A percentile compares a stretch with the other conserved stretches of the same genome.
phyloP scores from a whole-genome alignment of 352 stramenopile genomes.

The Globisporangium takayamanum region DNA sequence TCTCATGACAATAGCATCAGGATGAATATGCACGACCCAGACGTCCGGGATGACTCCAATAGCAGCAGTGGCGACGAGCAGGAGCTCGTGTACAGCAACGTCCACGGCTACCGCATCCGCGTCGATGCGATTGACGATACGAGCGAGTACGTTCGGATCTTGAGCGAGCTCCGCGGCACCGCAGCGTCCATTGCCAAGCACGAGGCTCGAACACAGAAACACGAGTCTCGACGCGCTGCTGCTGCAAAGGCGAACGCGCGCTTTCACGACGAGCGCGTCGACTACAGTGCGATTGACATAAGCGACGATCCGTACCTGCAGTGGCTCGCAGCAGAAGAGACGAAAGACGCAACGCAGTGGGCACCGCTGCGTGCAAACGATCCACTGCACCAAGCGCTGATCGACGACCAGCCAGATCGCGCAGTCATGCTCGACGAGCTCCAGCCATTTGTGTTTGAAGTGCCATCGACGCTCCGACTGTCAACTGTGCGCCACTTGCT shows the following conservation, averaged over 20 bases:
- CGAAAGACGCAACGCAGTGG: conserved; percentile 42
- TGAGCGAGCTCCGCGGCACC: conserved; percentile 53
- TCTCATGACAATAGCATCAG: too few relatives aligned
- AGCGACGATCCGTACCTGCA: conserved; percentile 31
- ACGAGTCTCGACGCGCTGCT: conserved; percentile 21
- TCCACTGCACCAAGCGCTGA: conserved; percentile 35
- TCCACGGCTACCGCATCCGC: conserved; percentile 72
- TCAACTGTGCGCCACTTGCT: conserved; percentile 35
- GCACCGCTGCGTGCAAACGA: conserved; percentile 37
- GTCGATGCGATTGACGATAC: conserved; percentile 56
- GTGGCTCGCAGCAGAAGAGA: conserved; percentile 44
- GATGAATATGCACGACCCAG: too few relatives aligned
- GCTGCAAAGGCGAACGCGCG: conserved; percentile 18
- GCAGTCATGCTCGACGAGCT: conserved; percentile 68
- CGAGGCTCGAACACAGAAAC: conserved; percentile 20
- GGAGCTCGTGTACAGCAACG: conserved; percentile 52
- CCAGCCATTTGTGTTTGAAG: conserved; percentile 65
- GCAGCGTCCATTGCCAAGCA: conserved; percentile 29
- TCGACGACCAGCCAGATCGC: conserved; percentile 58
- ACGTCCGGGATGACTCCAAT: too few relatives aligned
- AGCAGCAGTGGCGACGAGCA: not conserved
- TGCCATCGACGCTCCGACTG: conserved; percentile 28
- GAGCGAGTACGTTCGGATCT: conserved; percentile 67
- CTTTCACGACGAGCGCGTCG: conserved; percentile 52
- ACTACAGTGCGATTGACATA: conserved; percentile 22